Evolutionary conservation across 208 protist species (phyloP), one percentile per base, ranked within the genome.

Genomic region (Novymonas esmeraldas): DNA sequence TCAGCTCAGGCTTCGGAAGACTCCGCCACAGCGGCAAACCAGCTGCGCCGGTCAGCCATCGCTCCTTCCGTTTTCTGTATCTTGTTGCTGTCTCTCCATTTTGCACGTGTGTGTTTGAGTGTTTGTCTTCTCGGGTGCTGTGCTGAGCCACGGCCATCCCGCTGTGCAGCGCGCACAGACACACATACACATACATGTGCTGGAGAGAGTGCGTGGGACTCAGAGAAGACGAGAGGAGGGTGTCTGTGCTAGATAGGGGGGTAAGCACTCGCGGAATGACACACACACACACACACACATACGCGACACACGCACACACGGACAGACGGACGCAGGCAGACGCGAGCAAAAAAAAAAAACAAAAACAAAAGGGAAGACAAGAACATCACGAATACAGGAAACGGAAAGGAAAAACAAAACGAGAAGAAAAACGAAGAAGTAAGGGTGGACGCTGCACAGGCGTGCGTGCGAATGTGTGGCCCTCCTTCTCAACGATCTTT

Each of bases 161-260:
- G n/a, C n/a, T n/a, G n/a, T n/a, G n/a, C n/a, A n/a, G n/a, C n/a
- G n/a, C n/a, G n/a, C n/a, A 26, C 16, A 4, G 31, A 57, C 22
- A 26, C 2, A 33, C 9, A 16, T 31, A 20, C 33, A 28, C 14
- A 18, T 16, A 54, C 49, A 33, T 28, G 26, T 34, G 26, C 28
- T 33, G 4, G 10, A 28, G 33, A 33, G 7, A 41, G 11, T 11
- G 36, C 7, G 36, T 14, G 36, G 5, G 36, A 11, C 7, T 11
- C 7, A 11, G 11, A 41, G 36, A 41, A 41, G 11, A 41, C 4
- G 1, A 20, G 22, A 41, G 51, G 10, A 18, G n/a, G 34, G 26
- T 11, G 31, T 6, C 51, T 41, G 28, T 24, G 51, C 51, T 33
- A 38, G 70, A 76, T 76, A 77, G 64, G 49, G 58, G 71, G 36